phyloP scores from a whole-genome alignment of 1,139 yeast genomes.

The Kodamaea sp. region DNA sequence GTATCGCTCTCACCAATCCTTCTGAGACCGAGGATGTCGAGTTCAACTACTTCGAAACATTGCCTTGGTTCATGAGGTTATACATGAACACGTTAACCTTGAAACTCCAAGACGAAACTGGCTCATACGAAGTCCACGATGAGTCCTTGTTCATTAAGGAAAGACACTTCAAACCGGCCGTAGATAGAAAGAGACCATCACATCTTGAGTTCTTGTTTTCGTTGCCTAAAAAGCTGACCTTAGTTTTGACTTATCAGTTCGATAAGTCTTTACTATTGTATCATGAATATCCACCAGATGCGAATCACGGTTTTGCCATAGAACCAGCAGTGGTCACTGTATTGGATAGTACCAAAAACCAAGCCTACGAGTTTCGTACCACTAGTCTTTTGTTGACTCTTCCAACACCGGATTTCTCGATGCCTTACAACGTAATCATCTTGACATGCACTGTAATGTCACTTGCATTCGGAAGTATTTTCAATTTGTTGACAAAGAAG shows the following conservation, averaged over 20 bases:
- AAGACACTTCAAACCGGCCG: constrained; percentile 71
- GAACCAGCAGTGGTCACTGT: constrained; percentile 84
- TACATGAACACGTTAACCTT: constrained; percentile 68
- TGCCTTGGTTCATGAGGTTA: constrained; percentile 93
- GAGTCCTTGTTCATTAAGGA: constrained; percentile 45
- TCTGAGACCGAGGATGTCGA: constrained; percentile 41
- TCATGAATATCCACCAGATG: constrained; percentile 98
- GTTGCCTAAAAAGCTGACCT: constrained; percentile 64
- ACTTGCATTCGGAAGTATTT: constrained; percentile 82
- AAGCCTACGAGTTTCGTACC: constrained; percentile 67
- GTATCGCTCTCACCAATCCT: constrained; percentile 75
- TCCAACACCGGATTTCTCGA: constrained; percentile 97
- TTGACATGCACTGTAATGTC: constrained; percentile 94
- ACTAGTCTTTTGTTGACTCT: constrained; percentile 80
- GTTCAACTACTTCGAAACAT: constrained; percentile 71
- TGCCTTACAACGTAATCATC: constrained; percentile 98
- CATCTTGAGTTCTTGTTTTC: constrained; percentile 70
- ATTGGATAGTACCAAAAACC: constrained; percentile 19
- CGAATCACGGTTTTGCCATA: constrained; percentile 95
- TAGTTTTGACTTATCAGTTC: constrained; percentile 73
- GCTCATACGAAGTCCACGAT: constrained; percentile 16
- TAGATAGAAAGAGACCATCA: constrained; percentile 79
- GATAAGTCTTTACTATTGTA: constrained; percentile 83
- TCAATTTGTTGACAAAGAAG: constrained; percentile 73
- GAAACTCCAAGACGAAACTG: constrained; percentile 18